Conservation (phyloP, 2,329 filamentous ascomycete species). For the Ceratocystis eucalypticola region DNA sequence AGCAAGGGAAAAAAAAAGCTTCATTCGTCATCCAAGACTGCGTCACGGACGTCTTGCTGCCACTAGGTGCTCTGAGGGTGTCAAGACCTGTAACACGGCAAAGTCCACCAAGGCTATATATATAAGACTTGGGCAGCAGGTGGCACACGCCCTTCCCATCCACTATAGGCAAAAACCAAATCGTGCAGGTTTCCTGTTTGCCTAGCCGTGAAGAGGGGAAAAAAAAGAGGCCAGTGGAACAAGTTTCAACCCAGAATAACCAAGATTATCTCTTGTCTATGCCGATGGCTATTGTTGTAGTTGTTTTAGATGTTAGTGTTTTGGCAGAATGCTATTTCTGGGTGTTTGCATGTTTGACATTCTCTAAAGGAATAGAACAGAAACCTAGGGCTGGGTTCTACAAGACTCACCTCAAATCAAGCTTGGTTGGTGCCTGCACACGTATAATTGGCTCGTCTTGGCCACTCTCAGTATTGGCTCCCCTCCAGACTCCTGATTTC, state of each 20-base stretch:
- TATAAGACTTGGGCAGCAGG: background rate
- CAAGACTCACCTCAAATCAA: no score
- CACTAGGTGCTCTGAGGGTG: background rate
- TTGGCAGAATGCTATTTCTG: background rate
- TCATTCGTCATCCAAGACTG: background rate
- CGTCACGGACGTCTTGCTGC: background rate
- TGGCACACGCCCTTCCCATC: background rate
- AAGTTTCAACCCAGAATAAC: background rate
- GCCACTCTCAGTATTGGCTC: background rate
- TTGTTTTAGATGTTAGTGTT: background rate
- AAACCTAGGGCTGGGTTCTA: background rate
- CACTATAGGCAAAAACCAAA: background rate
- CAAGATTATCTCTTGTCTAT: background rate
- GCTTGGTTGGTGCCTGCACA: no score
- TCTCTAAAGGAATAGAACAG: background rate
- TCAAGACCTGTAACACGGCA: conserved; percentile 10
- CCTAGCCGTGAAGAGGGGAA: background rate
- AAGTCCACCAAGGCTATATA: background rate
- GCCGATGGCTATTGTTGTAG: background rate
- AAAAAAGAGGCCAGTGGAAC: no score
- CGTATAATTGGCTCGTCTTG: background rate
- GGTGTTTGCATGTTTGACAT: conserved; percentile 4
- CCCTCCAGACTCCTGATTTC: background rate
- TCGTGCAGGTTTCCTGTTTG: background rate
- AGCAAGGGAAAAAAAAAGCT: conserved; percentile 11